Evolutionary conservation across 495 filamentous ascomycete genomes (phyloP), one percentile per base, ranked within the genome.

Genomic region (Trichocladium antarcticum): DNA sequence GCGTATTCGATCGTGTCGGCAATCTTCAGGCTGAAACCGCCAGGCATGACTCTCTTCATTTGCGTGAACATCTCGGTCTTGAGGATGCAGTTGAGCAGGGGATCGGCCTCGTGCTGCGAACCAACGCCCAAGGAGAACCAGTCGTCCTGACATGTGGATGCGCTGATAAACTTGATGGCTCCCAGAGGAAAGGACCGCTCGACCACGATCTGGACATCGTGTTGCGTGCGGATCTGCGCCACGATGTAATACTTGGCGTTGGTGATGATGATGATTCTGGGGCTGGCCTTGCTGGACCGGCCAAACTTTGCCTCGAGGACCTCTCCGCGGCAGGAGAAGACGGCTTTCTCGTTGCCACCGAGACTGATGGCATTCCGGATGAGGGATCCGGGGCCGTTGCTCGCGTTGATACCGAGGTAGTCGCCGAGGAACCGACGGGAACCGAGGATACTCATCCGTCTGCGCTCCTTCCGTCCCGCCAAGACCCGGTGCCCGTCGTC

Each of bases 41-140:
- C 89, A 0, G 83, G 85, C 63, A 87, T 80, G 32, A 73, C 78
- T 36, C 72, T 76, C 61, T 78, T 77, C 57, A 98, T 78, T 41
- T 95, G 89, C 7, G 89, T 95, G 61, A 96, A 92, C 57, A 99
- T 83, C 58, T 99, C 93, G 0, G 90, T 97, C 72, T 99, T 99
- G 64, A 99, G 82, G 24, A 95, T 69, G 61, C 93, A 99, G 65
- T 80, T 92, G 37, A 97, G 64, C 29, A 99, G 73, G 6, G 90
- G 88, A 67, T 99, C 93, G 0, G 93, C 74, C 60, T 95, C 92
- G 59, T 95, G 85, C 12, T 77, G 80, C 12, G 86, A 89, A 29
- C 89, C 89, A 36, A 93, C 75, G 4, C 90, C 84, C 41, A 99
- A 64, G 0, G 89, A 85, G 61, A 97, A 95, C 93, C 93, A 99